Conservation (phyloP, 1,284 basidiomycete species). For the Cutaneotrichosporon dermatis region DNA sequence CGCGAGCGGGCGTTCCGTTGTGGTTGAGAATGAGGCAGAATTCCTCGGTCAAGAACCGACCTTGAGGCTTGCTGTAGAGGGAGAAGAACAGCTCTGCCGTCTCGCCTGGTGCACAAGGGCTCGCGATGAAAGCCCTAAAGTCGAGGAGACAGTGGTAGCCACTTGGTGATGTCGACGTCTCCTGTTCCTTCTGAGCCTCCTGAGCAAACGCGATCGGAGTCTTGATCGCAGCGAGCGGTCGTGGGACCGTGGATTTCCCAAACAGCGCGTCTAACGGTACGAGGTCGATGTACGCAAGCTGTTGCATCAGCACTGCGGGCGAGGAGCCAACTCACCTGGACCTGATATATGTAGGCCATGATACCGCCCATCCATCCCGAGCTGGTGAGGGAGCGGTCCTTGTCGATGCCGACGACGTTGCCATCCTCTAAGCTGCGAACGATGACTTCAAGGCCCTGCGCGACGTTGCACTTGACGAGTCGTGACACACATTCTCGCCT, state of each 20-base stretch:
- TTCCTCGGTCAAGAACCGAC: conserved; percentile 87
- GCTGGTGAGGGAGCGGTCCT: conserved; percentile 64
- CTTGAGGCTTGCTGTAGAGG: conserved; percentile 76
- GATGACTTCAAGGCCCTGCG: conserved; percentile 89
- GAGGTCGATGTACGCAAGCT: conserved; percentile 71
- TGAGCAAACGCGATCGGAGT: conserved; percentile 8
- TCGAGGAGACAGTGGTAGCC: conserved; percentile 85
- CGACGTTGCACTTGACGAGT: conserved; percentile 84
- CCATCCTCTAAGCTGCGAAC: conserved; percentile 91
- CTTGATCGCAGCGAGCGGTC: conserved; percentile 9
- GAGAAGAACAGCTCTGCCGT: conserved; percentile 91
- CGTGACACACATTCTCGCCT: conserved; percentile 80
- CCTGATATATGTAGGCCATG: conserved; percentile 67
- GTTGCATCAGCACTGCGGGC: not conserved
- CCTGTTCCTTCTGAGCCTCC: not conserved
- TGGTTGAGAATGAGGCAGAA: conserved; percentile 86
- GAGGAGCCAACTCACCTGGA: conserved; percentile 39
- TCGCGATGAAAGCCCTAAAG: conserved; percentile 83
- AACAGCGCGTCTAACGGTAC: conserved; percentile 46
- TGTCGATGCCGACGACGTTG: conserved; percentile 77
- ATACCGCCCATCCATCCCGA: conserved; percentile 66
- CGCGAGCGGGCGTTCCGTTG: conserved; percentile 76
- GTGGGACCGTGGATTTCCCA: conserved; percentile 21
- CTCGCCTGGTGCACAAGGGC: conserved; percentile 82
- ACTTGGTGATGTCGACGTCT: conserved; percentile 7